Evolutionary conservation across 2,329 filamentous ascomycete genomes (phyloP).

Genomic region (Aspergillus eucalypticola): DNA sequence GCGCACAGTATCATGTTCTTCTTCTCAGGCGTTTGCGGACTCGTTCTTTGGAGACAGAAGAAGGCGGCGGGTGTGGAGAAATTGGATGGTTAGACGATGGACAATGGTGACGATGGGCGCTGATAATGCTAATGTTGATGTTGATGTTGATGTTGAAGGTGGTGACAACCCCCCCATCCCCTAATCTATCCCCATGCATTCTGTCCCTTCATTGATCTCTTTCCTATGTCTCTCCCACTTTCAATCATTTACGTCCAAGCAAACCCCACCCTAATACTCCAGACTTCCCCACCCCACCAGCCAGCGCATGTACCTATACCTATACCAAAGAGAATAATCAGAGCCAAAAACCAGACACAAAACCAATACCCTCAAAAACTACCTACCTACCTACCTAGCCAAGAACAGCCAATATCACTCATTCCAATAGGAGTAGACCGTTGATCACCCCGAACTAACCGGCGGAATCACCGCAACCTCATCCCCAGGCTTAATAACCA

Average conservation of each 20-base stretch:
- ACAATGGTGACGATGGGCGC: background rate
- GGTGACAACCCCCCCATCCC: no score
- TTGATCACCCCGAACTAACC: slow-evolving; percentile 47
- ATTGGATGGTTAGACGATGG: slow-evolving; percentile 14
- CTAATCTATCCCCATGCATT: background rate
- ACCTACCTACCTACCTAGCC: no score
- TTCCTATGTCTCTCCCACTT: background rate
- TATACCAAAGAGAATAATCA: background rate
- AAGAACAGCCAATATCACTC: no score
- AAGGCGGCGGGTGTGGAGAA: slow-evolving; percentile 40
- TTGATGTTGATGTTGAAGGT: background rate
- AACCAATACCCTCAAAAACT: background rate
- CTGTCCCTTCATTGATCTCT: background rate
- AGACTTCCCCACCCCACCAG: background rate
- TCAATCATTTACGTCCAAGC: background rate
- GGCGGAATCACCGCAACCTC: slow-evolving; percentile 51
- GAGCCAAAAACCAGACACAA: background rate
- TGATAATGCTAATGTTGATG: background rate
- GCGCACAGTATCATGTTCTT: slow-evolving; percentile 62
- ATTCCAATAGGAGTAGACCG: no score
- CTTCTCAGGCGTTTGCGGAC: slow-evolving; percentile 60
- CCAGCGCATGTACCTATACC: background rate
- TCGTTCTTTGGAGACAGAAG: slow-evolving; percentile 64
- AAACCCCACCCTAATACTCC: background rate
- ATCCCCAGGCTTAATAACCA: slow-evolving; percentile 43